Base-by-base conservation (phyloP, 1,284 basidiomycete genomes). In the Porodaedalea pini region DNA sequence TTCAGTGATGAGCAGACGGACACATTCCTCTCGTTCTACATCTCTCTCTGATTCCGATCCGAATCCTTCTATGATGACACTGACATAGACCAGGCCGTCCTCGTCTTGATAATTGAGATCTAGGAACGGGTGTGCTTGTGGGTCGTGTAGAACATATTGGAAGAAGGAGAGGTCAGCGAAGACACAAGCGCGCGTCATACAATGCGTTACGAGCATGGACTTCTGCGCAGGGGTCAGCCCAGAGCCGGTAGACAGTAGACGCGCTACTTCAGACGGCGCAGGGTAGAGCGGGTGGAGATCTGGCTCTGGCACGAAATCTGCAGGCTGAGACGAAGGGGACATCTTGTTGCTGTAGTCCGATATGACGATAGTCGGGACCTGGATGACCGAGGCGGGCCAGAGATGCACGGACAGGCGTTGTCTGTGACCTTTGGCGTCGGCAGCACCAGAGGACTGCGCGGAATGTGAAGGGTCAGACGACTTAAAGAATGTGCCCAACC, bases 1-100 rank as follows among this genome's bases (percentile, higher is more conserved):
- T 66, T 92, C 85, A 45, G 83, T 79, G 15, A 93, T 83, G 34
- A 97, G 75, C 43, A 92, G 71, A 52, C 93, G 77, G 1, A 95
- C 88, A 59, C 86, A 90, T 70, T 97, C 94, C 70, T 96, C 92
- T 60, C 88, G 79, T 67, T 94, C 92, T 13, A 92, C 78, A 58
- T 91, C 89, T 63, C 85, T 80, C 61, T 92, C 89, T n/a, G 80
- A 79, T 58, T 90, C 88, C 51, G 85, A 82, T 21, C 90, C 90
- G 69, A 94, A 94, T 7, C 89, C 87, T 62, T 90, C 81, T 63
- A 94, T 90, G n/a, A 87, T 77, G 60, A 85, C 78, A 64, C 87
- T 91, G 66, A 94, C 79, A 44, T 93, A 73, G 41, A 88, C 85
- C 54, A 92, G 75, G 13, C 90, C 90, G 63, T 94, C 92, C 56